Evolutionary conservation across 202 grass and related monocot genomes (phyloP).

Genomic region (Zoysia matrella): DNA sequence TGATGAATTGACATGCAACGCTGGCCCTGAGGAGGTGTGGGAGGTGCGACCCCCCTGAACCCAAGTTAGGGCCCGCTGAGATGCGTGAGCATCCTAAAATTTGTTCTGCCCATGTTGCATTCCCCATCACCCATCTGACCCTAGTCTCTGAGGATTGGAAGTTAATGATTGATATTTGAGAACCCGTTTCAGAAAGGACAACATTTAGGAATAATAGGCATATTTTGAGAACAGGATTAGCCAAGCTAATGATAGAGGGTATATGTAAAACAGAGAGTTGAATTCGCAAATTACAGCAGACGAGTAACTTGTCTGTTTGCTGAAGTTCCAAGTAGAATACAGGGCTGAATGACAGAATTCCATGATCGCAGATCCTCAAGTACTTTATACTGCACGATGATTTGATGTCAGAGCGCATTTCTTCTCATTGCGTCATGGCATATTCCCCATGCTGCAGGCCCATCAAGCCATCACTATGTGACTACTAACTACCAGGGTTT

Average conservation of each 20-base stretch:
- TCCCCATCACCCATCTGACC: not conserved
- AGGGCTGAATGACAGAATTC: not conserved
- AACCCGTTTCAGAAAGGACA: not conserved
- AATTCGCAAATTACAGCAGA: not conserved
- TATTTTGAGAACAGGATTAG: not conserved
- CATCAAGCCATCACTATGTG: not conserved
- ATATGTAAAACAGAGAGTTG: not conserved
- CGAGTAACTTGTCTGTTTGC: not conserved
- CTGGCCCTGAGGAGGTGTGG: too few species aligned
- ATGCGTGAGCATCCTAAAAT: not conserved
- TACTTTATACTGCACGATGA: not conserved
- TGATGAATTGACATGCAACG: not conserved
- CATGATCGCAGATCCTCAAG: not conserved
- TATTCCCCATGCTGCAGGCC: not conserved
- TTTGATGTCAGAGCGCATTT: not conserved
- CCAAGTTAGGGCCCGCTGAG: too few species aligned
- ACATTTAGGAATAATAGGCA: not conserved
- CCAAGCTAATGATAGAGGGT: not conserved
- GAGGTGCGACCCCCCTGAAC: too few species aligned
- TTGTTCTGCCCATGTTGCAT: not conserved
- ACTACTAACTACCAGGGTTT: too few species aligned
- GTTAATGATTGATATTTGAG: constrained; percentile 5
- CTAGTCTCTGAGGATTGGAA: not conserved
- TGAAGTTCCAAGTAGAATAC: not conserved
- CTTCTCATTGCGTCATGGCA: not conserved